A percentile compares a stretch with the other conserved stretches of the same genome.
phyloP scores from a whole-genome alignment of 2,329 filamentous ascomycete species.

The Fusarium sp. region DNA sequence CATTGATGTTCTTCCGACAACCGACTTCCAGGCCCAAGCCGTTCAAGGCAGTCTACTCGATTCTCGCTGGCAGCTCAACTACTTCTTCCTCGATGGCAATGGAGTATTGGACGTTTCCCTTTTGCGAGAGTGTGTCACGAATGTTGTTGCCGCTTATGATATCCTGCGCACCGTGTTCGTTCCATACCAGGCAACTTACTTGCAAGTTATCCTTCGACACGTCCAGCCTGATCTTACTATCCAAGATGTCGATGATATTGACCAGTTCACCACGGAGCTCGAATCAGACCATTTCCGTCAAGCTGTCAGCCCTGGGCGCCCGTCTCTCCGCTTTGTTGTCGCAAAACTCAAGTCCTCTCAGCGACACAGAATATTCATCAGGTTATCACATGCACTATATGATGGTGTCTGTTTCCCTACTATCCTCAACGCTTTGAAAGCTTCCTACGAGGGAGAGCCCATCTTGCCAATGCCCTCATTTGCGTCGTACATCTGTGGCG shows the following conservation, averaged over 20 bases:
- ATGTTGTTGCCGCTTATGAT: constrained; percentile 29
- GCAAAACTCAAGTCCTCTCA: constrained; percentile 11
- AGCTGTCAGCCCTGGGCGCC: neutral
- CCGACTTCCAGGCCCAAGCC: constrained; percentile 38
- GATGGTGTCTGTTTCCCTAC: constrained; percentile 33
- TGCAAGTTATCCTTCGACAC: constrained; percentile 34
- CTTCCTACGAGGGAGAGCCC: constrained; percentile 17
- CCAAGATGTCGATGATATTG: constrained; percentile 15
- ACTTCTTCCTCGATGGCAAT: constrained; percentile 22
- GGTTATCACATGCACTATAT: constrained; percentile 35
- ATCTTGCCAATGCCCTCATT: constrained; percentile 6
- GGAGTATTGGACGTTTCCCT: constrained; percentile 15
- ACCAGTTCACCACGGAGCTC: constrained; percentile 23
- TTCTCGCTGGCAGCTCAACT: constrained; percentile 42
- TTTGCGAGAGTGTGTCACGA: constrained; percentile 27
- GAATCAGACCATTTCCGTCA: neutral
- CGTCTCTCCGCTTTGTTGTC: constrained; percentile 21
- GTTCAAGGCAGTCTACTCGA: constrained; percentile 28
- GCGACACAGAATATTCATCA: constrained; percentile 28
- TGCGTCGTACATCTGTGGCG: constrained; percentile 13
- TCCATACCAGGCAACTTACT: constrained; percentile 4
- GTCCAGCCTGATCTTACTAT: constrained; percentile 12
- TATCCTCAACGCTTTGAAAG: constrained; percentile 20
- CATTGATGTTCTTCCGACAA: constrained; percentile 39
- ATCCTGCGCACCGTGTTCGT: constrained; percentile 39